Evolutionary conservation across 2,329 filamentous ascomycete species (phyloP), one percentile per base, ranked within the genome.

Genomic region (Truncatella angustata): DNA sequence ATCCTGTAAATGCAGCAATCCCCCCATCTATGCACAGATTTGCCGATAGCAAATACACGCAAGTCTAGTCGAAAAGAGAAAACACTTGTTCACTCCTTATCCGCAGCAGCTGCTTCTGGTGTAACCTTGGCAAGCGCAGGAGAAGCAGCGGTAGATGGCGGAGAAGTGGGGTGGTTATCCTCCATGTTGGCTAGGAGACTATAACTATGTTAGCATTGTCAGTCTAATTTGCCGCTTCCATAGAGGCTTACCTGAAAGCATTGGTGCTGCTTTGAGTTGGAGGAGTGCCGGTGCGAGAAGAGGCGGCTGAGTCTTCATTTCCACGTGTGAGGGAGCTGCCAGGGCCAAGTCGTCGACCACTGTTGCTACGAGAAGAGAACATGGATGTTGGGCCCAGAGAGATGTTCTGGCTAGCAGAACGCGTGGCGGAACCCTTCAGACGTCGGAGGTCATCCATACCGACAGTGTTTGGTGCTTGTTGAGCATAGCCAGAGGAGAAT

Each of bases 371-470:
- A n/a, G 88, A 90, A 58, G 83, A 85, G 63, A 97, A 88, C 80
- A 96, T 88, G 56, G 90, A 92, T 49, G 88, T 87, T 11, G 94
- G 93, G 26, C 91, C 92, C 58, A 97, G 73, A 62, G 81, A 75
- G 65, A 85, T 70, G 72, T 84, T 79, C 72, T 85, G 72, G 79
- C 84, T 79, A 68, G 86, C 66, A 56, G 80, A 68, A 63, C 82
- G 76, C 75, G 79, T 81, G 45, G 79, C 74, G 28, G 76, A 76
- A 39, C 78, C 79, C 73, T 88, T 90, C 62, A 99, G 81, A 63
- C 91, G 90, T 57, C 90, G 87, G 54, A 99, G 81, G 67, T 99
- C 94, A 63, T 97, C 92, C 76, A 91, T 91, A 56, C 86, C 90
- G 59, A 99, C 88, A 62, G 89, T 89, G 76, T 94, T 96, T 62